phyloP scores from a whole-genome alignment of 2,329 filamentous ascomycete genomes.

The Pseudocercospora vitis region DNA sequence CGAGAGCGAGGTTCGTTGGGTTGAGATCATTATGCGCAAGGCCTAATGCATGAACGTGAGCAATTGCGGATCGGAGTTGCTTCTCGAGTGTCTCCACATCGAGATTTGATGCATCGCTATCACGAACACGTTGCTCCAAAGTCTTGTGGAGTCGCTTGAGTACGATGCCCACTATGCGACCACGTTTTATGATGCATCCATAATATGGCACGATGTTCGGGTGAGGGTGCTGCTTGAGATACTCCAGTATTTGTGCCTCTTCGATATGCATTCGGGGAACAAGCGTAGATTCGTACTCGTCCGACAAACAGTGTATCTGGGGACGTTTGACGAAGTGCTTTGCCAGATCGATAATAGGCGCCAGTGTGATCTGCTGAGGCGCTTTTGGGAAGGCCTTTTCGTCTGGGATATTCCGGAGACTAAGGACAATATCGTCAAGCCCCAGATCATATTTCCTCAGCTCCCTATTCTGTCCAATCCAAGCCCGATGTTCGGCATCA shows the following conservation, averaged over 20 bases:
- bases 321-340: slow-evolving; percentile 30
- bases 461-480: slow-evolving; percentile 13
- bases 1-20: slow-evolving; percentile 38
- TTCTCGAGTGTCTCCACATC: slow-evolving; percentile 23
- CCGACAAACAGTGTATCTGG: slow-evolving; percentile 25
- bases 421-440: slow-evolving; percentile 13
- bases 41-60: slow-evolving; percentile 37
- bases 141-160: slow-evolving; percentile 26
- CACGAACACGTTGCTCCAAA: slow-evolving; percentile 22
- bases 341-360: slow-evolving; percentile 6
- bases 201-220: slow-evolving; percentile 30
- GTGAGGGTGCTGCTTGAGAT: slow-evolving; percentile 26
- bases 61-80: slow-evolving; percentile 29
- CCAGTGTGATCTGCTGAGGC: slow-evolving; percentile 14
- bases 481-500: slow-evolving; percentile 14
- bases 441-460: slow-evolving; percentile 26
- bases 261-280: slow-evolving; percentile 27
- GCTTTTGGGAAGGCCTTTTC: slow-evolving; percentile 19
- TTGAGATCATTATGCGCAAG: slow-evolving; percentile 41
- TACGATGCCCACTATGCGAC: slow-evolving; percentile 27
- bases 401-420: slow-evolving; percentile 19
- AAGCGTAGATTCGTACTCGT: slow-evolving; percentile 22
- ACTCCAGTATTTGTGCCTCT: slow-evolving; percentile 27
- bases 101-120: slow-evolving; percentile 24
- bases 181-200: slow-evolving; percentile 29